These are phyloP conservation scores for Colletotrichum endophyticum DNA, from an alignment of 2,329 filamentous ascomycete genomes.

Conservation along the genomic window DNA sequence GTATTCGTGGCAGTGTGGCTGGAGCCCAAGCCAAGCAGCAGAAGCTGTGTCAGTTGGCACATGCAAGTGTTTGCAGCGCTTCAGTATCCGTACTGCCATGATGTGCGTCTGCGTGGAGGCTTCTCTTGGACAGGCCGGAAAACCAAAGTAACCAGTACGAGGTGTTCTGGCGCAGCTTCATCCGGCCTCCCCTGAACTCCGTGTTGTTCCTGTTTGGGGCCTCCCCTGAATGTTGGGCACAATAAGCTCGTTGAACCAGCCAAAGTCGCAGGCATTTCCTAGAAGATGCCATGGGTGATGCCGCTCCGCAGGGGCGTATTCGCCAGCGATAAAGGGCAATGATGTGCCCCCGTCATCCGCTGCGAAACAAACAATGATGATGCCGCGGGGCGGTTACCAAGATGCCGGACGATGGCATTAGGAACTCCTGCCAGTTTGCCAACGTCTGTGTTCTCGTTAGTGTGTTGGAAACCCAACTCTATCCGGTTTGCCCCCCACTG, in stretches of 20 bases:
- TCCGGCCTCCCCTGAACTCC: neutral
- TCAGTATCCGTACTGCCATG: neutral
- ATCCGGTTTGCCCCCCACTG: neutral
- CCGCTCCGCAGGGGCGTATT: neutral
- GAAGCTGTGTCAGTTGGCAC: neutral
- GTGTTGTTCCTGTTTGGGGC: neutral
- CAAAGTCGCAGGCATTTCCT: neutral
- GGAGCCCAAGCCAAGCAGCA: neutral
- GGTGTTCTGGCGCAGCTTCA: neutral
- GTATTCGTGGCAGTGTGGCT: slow-evolving; percentile 17
- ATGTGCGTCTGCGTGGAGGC: neutral
- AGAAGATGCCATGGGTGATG: neutral
- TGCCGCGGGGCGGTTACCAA: neutral
- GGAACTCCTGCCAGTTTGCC: neutral
- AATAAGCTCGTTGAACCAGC: neutral
- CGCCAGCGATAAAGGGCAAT: neutral
- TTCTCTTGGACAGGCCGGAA: neutral
- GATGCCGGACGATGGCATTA: neutral
- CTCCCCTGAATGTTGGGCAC: neutral
- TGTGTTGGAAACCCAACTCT: neutral
- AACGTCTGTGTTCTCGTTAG: neutral
- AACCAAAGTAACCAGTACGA: neutral
- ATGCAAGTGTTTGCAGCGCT: neutral
- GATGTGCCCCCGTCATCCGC: neutral
- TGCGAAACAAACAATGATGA: neutral